Base-by-base conservation (phyloP, 805 yeast genomes). In the Ogataea ganodermae region DNA sequence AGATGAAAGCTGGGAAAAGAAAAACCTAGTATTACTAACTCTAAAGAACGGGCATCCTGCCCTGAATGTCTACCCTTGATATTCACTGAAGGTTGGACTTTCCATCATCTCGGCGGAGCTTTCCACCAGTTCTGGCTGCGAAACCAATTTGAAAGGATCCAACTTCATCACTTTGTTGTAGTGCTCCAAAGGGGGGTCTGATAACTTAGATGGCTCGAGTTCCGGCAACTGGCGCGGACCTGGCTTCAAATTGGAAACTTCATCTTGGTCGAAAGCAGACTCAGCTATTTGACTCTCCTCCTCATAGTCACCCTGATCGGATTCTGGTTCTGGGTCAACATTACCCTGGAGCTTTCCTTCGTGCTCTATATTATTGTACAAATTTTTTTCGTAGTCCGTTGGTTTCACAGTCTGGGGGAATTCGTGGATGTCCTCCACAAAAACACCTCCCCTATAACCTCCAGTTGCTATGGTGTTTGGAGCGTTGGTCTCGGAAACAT, bases 321-420 rank as follows among this genome's bases (percentile, higher is more conserved):
- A 24, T n/a, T 17, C 24, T 27, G 14, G 18, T 8, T 24, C 23
- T 26, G 14, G 32, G 17, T 38, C 32, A 17, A 22, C 17, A 16
- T 16, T 24, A 14, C 14, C 17, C 18, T 30, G 16, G 17, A 27
- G 42, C 14, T 33, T 18, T 13, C 16, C 32, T 9, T 38, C 21
- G 32, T 38, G 12, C 42, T 38, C 42, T 38, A 38, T 38, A 38
- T 26, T 27, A 38, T 38, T 38, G 42, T 38, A 38, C 42, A 38
- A 9, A 12, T 38, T 38, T 17, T 38, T 38, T n/a, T 38, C 42
- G 16, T 38, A 38, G 31, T 38, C 32, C 24, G 24, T 18, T 26
- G 21, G 31, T 2, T 26, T n/a, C 27, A 17, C 13, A 16, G 23
- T 18, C 13, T 24, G 31, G 12, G 42, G 18, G 10, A 17, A 21